Evolutionary conservation across 2,329 filamentous ascomycete species (phyloP), one percentile per base, ranked within the genome.

Genomic region (Nemania sp.): DNA sequence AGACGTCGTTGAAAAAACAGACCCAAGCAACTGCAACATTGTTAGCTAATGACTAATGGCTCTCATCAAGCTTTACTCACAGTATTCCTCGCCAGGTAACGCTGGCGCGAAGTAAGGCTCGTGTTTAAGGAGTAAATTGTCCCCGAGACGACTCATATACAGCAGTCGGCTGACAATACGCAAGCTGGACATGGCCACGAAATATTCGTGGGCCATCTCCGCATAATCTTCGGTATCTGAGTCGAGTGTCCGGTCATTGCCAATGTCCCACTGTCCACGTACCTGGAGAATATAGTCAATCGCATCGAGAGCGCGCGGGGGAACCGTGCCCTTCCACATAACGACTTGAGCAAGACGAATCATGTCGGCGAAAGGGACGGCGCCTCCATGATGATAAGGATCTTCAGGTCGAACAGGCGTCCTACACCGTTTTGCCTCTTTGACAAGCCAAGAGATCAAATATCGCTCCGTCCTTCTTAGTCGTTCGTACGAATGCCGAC

Each of bases 1-100:
- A n/a, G 12, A 57, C 6, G 24, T 55, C 48, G 34, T 52, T 33
- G n/a, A 57, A 57, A 12, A 55, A 57, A 23, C 20, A 52, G 9
- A 42, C 39, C 55, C 52, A 57, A 12, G 52, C 55, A 17, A 45
- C 52, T 54, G 24, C 3, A 33, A 9, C 5, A 5, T 20, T n/a
- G 22, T 49, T 9, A 54, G 45, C 8, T 20, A 24, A n/a, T n/a
- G 3, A 31, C n/a, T 31, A 9, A 31, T 12, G 9, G n/a, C 8
- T 31, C 28, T 9, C 11, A 31, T 2, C 12, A 2, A 3, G 28
- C 31, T 12, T 9, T n/a, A 41, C 51, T 45, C 30, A 54, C 51
- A 51, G 40, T 48, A 57, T 24, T 36, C 42, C n/a, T 57, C 55
- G 6, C 33, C 51, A 6, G 28, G 28, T 7, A 57, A 17, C 7